Conservation (phyloP, 1,284 basidiomycete species). For the Puccinia polysora region DNA sequence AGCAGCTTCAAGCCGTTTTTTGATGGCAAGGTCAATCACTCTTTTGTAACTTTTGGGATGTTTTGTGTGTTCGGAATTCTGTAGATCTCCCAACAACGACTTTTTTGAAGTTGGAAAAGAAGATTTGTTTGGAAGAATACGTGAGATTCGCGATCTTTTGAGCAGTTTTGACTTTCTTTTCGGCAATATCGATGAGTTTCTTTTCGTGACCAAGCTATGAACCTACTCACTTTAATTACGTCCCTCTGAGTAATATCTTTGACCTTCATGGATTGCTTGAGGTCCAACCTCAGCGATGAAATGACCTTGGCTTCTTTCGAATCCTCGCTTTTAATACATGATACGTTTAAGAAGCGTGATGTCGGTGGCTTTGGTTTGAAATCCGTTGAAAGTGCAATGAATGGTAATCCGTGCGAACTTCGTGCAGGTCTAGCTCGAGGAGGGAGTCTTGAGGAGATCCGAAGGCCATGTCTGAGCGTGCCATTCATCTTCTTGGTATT, state of each 20-base stretch:
- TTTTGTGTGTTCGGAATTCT: conserved; percentile 23
- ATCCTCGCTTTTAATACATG: background rate
- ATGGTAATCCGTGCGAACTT: too few species aligned
- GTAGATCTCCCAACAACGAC: conserved; percentile 24
- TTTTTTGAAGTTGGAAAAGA: background rate
- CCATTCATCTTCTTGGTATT: too few species aligned
- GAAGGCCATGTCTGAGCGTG: too few species aligned
- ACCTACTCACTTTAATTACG: conserved; percentile 17
- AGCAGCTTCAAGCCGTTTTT: conserved; percentile 14
- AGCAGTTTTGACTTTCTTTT: background rate
- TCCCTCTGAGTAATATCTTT: conserved; percentile 24
- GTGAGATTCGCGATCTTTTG: background rate
- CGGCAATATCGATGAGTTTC: background rate
- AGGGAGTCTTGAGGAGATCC: too few species aligned
- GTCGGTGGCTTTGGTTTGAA: background rate
- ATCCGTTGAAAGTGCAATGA: too few species aligned
- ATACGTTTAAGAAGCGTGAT: conserved; percentile 3
- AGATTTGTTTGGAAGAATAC: background rate
- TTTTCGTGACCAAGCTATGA: background rate
- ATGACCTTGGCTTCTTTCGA: conserved; percentile 2
- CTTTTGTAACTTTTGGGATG: conserved; percentile 7
- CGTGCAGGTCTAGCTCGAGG: too few species aligned
- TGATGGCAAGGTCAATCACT: conserved; percentile 11
- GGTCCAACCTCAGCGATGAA: conserved; percentile 4
- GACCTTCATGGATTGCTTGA: conserved; percentile 25